Conservation (phyloP, 805 yeast genomes). For the Allodekkera sacchari region DNA sequence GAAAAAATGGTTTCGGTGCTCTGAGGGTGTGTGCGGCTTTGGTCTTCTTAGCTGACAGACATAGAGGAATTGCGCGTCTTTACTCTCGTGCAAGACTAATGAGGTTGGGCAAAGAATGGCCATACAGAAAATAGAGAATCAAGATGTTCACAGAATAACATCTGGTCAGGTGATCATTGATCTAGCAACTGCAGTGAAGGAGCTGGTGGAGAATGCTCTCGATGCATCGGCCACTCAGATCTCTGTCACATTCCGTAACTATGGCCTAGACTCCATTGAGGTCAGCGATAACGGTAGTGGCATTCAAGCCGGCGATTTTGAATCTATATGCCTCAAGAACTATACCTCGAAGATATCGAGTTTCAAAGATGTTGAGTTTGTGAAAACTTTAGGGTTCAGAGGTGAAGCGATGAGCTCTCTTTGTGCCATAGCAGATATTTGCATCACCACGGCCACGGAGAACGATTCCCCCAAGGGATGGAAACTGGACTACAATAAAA, state of each 20-base stretch:
- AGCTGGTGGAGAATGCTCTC: conserved; percentile 75
- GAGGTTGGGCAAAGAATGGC: too few relatives aligned
- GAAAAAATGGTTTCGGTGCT: too few relatives aligned
- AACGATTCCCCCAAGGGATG: conserved; percentile 49
- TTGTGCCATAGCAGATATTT: conserved; percentile 44
- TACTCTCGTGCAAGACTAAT: too few relatives aligned
- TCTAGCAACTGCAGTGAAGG: conserved; percentile 70
- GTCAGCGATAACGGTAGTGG: conserved; percentile 66
- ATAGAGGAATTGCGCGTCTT: too few relatives aligned
- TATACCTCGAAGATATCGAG: conserved; percentile 55
- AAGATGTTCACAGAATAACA: conserved; percentile 68
- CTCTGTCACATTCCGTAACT: conserved; percentile 58
- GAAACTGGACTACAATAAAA: conserved; percentile 40
- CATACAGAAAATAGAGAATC: conserved; percentile 30
- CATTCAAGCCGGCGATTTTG: conserved; percentile 43
- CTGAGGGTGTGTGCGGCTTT: too few relatives aligned
- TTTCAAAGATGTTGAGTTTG: conserved; percentile 45
- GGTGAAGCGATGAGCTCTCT: conserved; percentile 76
- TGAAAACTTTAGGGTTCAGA: conserved; percentile 62
- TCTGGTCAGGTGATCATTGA: conserved; percentile 92
- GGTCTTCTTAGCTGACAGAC: too few relatives aligned
- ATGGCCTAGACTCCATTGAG: conserved; percentile 68
- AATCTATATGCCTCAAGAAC: conserved; percentile 48
- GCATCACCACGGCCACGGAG: conserved; percentile 41
- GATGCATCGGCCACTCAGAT: conserved; percentile 70